Conservation (phyloP, 2,329 filamentous ascomycete genomes). For the Dichotomopilus funicola region DNA sequence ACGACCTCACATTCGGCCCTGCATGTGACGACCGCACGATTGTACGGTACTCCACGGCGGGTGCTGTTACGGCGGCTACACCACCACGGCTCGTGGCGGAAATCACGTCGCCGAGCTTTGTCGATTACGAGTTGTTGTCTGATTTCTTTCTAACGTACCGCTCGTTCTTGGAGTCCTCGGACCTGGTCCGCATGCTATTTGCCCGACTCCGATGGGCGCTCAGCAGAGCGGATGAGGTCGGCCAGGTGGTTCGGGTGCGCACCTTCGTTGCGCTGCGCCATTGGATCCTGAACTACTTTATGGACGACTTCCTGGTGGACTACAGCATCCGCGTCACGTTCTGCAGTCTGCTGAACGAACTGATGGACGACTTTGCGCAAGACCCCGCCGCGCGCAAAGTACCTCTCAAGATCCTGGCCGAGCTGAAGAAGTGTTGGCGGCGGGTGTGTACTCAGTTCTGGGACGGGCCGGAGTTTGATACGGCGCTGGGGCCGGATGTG, state of each 20-base stretch:
- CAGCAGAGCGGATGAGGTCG: constrained; percentile 69
- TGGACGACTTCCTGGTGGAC: constrained; percentile 83
- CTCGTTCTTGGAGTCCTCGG: constrained; percentile 69
- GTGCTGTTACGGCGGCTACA: constrained; percentile 80
- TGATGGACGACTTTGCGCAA: constrained; percentile 49
- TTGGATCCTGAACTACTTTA: constrained; percentile 97
- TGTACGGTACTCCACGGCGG: constrained; percentile 69
- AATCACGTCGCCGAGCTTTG: constrained; percentile 90
- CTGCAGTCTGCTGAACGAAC: constrained; percentile 70
- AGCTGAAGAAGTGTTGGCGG: constrained; percentile 96
- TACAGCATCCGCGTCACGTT: constrained; percentile 69
- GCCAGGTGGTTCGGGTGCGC: constrained; percentile 88
- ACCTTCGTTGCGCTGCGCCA: constrained; percentile 93
- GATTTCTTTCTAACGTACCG: constrained; percentile 97
- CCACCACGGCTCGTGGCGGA: constrained; percentile 88
- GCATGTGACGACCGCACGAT: constrained; percentile 70
- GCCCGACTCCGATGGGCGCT: constrained; percentile 84
- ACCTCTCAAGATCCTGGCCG: constrained; percentile 77
- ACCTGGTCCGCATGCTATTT: constrained; percentile 77
- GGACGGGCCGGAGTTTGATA: constrained; percentile 65
- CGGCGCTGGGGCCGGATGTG: constrained; percentile 53
- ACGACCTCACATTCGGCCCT: constrained; percentile 71
- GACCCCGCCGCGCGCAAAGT: constrained; percentile 42
- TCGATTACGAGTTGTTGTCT: constrained; percentile 94
- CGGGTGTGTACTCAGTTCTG: constrained; percentile 84